A percentile compares a stretch with the other conserved stretches of the same genome.
Conservation (phyloP, 305 asterid species). For the Euphrasia arctica region DNA sequence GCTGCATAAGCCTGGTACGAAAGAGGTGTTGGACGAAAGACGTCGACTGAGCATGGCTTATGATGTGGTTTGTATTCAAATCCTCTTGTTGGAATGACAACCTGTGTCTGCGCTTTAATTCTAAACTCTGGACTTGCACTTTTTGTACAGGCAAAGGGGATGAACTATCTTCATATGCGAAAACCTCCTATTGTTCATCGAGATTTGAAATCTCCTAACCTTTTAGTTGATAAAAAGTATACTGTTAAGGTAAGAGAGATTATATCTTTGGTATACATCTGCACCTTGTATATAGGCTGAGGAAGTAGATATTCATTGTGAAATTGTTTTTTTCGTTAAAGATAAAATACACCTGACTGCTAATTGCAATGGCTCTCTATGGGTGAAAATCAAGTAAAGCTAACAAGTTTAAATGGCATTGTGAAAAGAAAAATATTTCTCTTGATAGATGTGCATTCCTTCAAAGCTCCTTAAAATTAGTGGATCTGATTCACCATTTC, state of each 20-base stretch:
- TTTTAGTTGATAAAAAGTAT: conserved; percentile 89
- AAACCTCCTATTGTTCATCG: conserved; percentile 96
- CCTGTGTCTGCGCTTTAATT: not conserved
- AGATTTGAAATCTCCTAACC: conserved; percentile 97
- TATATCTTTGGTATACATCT: conserved; percentile 19
- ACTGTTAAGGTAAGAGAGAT: conserved; percentile 81
- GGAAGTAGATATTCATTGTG: conserved; percentile 22
- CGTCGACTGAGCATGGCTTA: conserved; percentile 95
- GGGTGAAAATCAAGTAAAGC: conserved; percentile 8
- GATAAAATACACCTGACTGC: not conserved
- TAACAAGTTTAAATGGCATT: conserved; percentile 19
- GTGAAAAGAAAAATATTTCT: not conserved
- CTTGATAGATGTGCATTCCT: conserved; percentile 21
- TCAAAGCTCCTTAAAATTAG: conserved; percentile 3
- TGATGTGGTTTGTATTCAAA: conserved; percentile 68
- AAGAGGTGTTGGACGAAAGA: conserved; percentile 84
- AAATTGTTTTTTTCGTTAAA: conserved; percentile 17
- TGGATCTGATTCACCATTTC: conserved; percentile 14
- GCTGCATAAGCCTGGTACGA: conserved; percentile 82
- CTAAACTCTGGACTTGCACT: conserved; percentile 22
- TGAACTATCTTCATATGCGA: conserved; percentile 94
- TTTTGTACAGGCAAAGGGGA: conserved; percentile 85
- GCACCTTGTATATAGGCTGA: conserved; percentile 25
- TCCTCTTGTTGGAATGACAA: conserved; percentile 7
- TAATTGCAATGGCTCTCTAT: not conserved